phyloP scores from a whole-genome alignment of 495 filamentous ascomycete species.

The Mycothermus thermophilus region DNA sequence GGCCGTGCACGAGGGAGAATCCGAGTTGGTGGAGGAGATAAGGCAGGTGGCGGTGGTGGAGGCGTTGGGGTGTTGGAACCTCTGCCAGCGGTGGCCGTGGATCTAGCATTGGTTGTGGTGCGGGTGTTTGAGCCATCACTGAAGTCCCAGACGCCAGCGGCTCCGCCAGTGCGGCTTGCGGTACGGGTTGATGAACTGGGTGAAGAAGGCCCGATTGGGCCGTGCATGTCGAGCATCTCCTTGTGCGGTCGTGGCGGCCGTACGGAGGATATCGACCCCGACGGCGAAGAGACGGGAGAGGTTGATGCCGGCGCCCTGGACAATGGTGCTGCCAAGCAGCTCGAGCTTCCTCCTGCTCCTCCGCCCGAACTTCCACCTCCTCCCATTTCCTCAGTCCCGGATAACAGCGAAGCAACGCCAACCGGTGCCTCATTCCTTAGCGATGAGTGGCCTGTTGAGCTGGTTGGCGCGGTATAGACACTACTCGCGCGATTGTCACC shows the following conservation, averaged over 20 bases:
- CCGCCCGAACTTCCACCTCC: too few relatives aligned
- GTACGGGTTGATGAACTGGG: too few relatives aligned
- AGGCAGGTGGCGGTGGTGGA: too few relatives aligned
- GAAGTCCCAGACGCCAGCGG: background rate
- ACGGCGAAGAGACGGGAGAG: background rate
- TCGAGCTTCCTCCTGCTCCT: too few relatives aligned
- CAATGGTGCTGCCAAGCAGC: too few relatives aligned
- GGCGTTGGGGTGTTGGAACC: too few relatives aligned
- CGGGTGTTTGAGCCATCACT: too few relatives aligned
- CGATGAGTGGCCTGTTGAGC: conserved; percentile 8
- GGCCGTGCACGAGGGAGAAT: too few relatives aligned
- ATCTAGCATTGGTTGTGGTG: too few relatives aligned
- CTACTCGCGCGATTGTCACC: conserved; percentile 4
- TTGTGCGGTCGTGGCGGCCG: conserved; percentile 22
- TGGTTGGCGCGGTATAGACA: background rate
- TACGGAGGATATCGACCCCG: conserved; percentile 11
- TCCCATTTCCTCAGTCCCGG: too few relatives aligned
- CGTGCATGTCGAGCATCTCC: conserved; percentile 18
- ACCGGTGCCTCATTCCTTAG: conserved; percentile 10
- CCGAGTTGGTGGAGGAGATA: too few relatives aligned
- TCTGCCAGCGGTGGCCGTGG: too few relatives aligned
- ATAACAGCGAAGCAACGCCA: background rate
- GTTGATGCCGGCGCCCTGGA: background rate
- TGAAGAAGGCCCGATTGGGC: conserved; percentile 18
- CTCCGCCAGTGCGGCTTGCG: background rate